Percentiles rank a stretch among this genome's conserved stretches.
Conservation (phyloP, 169 alveolate species). For the Toxoplasma gondii region DNA sequence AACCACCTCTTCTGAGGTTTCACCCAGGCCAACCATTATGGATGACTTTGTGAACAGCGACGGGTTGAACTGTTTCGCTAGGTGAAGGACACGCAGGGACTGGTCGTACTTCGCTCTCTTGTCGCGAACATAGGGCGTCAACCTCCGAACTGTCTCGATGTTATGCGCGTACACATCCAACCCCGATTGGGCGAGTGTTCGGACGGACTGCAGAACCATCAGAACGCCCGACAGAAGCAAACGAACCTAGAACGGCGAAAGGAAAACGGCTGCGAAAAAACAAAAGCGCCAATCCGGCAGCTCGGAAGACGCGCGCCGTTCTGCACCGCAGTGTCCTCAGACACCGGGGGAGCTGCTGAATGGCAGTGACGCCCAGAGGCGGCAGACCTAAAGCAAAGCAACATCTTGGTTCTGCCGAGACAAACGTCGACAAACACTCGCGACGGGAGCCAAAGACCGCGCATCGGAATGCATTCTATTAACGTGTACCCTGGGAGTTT, state of each 20-base stretch:
- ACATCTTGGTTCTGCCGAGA: too few species aligned
- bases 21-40: slow-evolving; percentile 79
- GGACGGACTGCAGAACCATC: slow-evolving; percentile 46
- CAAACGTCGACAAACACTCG: too few species aligned
- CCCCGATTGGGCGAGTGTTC: slow-evolving; percentile 72
- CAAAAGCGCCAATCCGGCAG: too few species aligned
- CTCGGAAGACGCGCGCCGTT: too few species aligned
- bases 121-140: slow-evolving; percentile 75
- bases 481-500: too few species aligned
- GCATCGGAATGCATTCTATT: too few species aligned
- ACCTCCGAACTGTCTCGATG: slow-evolving; percentile 77
- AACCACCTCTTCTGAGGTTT: slow-evolving; percentile 73
- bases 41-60: slow-evolving; percentile 76
- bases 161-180: slow-evolving; percentile 80
- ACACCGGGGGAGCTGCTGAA: too few species aligned
- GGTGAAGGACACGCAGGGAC: slow-evolving; percentile 68
- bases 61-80: slow-evolving; percentile 73
- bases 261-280: too few species aligned
- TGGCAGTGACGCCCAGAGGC: too few species aligned
- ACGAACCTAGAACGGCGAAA: neutral
- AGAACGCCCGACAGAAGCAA: neutral
- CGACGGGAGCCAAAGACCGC: too few species aligned
- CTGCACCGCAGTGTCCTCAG: too few species aligned
- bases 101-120: slow-evolving; percentile 71
- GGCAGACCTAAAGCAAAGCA: too few species aligned